Conservation (phyloP, 2,329 filamentous ascomycete species). For the Dactylellina drechsleri region DNA sequence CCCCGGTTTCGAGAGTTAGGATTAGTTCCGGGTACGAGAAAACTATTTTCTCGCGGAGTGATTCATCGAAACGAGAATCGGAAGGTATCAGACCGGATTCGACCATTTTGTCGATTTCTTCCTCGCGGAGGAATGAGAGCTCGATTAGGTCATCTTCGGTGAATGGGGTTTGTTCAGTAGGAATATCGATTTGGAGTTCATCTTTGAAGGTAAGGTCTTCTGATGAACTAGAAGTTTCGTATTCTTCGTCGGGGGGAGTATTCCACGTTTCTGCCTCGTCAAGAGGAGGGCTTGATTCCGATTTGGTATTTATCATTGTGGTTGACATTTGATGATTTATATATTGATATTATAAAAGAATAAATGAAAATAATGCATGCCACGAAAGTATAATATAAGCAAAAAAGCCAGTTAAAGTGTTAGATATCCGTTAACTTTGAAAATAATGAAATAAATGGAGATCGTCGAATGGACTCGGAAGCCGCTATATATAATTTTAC, state of each 20-base stretch:
- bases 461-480: no score
- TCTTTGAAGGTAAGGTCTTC: constrained; percentile 18
- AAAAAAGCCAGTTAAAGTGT: no score
- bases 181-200: constrained; percentile 16
- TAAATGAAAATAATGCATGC: not conserved
- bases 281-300: not conserved
- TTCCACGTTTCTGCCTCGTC: not conserved
- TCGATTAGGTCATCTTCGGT: constrained; percentile 55
- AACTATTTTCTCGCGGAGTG: constrained; percentile 38
- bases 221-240: not conserved
- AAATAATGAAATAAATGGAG: no score
- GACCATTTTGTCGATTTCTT: constrained; percentile 54
- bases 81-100: constrained; percentile 29
- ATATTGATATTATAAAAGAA: not conserved
- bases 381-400: not conserved
- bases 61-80: constrained; percentile 45
- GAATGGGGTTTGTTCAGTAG: constrained; percentile 26
- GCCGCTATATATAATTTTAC: no score
- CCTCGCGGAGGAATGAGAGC: constrained; percentile 53
- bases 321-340: not conserved
- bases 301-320: not conserved
- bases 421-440: no score
- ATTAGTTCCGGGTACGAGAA: constrained; percentile 54
- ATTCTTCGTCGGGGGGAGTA: not conserved
- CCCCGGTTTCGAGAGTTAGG: constrained; percentile 55